phyloP scores from a whole-genome alignment of 768 basidiomycete genomes.

The Jaapia argillacea region DNA sequence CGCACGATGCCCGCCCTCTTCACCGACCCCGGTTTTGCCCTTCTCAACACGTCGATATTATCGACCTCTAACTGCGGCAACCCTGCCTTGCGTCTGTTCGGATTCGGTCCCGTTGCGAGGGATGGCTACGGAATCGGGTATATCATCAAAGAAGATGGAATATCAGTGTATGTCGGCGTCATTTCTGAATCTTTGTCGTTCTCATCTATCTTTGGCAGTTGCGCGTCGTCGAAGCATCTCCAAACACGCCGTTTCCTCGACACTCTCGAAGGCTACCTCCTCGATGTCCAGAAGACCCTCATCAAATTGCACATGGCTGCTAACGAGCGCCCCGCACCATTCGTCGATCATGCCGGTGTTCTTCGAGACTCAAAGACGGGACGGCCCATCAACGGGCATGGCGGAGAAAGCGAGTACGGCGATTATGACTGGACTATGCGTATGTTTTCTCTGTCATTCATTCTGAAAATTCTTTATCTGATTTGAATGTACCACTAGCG shows the following conservation, averaged over 20 bases:
- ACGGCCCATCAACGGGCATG: conserved; percentile 43
- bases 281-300: conserved; percentile 74
- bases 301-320: conserved; percentile 74
- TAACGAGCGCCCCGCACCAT: conserved; percentile 76
- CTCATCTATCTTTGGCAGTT: conserved; percentile 30
- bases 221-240: conserved; percentile 90
- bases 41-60: conserved; percentile 79
- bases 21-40: conserved; percentile 76
- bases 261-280: conserved; percentile 72
- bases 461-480: conserved; percentile 5
- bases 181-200: not conserved
- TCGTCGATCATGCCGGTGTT: conserved; percentile 68
- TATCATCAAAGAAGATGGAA: conserved; percentile 94
- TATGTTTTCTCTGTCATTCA: conserved; percentile 32
- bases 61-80: conserved; percentile 98
- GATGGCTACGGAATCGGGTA: conserved; percentile 97
- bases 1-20: conserved; percentile 65
- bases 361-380: conserved; percentile 74
- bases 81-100: conserved; percentile 83
- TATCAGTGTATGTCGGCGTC: conserved; percentile 55
- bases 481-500: conserved; percentile 24
- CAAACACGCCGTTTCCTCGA: conserved; percentile 88
- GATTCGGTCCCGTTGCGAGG: conserved; percentile 90
- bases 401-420: conserved; percentile 27
- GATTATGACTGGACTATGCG: conserved; percentile 53